Conservation (phyloP, 2,329 filamentous ascomycete species). For the Fusarium sacchari region DNA sequence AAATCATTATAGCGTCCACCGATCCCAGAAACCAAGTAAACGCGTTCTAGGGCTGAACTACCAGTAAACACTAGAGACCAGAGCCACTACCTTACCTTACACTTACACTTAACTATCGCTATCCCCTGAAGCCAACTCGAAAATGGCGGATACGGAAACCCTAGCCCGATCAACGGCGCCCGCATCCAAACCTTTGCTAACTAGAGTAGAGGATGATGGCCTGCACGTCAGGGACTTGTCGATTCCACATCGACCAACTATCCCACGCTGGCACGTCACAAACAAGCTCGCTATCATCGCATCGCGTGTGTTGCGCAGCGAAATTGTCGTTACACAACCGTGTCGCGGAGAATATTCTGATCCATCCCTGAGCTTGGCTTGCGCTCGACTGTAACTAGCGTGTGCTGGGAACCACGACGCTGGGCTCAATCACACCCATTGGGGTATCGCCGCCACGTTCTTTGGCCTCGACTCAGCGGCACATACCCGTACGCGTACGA, state of each 20-base stretch:
- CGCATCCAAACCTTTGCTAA: conserved; percentile 24
- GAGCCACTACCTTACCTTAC: conserved; percentile 13
- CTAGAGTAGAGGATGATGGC: conserved; percentile 22
- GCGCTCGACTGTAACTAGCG: conserved; percentile 46
- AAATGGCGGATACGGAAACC: conserved; percentile 30
- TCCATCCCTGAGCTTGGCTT: conserved; percentile 45
- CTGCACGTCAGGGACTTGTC: conserved; percentile 42
- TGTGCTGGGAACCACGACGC: conserved; percentile 45
- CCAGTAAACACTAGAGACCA: conserved; percentile 13
- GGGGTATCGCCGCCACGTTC: conserved; percentile 44
- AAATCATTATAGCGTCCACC: conserved; percentile 39
- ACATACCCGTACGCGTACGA: background rate
- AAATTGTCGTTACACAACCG: conserved; percentile 43
- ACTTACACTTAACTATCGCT: conserved; percentile 20
- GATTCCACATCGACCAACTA: conserved; percentile 35
- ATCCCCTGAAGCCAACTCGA: conserved; percentile 35
- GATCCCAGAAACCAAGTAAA: conserved; percentile 26
- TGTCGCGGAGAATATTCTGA: conserved; percentile 47
- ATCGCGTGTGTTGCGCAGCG: conserved; percentile 42
- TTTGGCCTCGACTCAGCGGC: conserved; percentile 36
- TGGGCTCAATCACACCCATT: conserved; percentile 45
- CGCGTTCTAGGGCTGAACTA: conserved; percentile 44
- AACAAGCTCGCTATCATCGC: conserved; percentile 37
- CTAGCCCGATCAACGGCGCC: conserved; percentile 39
- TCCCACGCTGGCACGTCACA: conserved; percentile 30